Evolutionary conservation across 2,329 filamentous ascomycete species (phyloP).

Genomic region (Fusarium sp.): DNA sequence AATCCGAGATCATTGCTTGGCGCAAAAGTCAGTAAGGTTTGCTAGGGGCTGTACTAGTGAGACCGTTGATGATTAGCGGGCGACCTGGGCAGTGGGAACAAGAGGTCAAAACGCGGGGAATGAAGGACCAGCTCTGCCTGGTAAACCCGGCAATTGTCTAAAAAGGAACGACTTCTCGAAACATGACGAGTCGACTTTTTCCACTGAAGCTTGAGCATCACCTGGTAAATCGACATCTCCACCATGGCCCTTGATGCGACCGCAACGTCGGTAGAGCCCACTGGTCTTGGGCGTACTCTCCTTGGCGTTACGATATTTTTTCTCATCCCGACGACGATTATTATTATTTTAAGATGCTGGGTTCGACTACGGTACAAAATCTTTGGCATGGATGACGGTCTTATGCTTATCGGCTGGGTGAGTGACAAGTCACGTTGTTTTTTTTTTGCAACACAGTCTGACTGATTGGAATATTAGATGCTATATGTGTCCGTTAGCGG

Average conservation of each 20-base stretch:
- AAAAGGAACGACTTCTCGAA: too few relatives aligned
- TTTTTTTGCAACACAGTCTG: not conserved
- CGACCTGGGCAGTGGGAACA: not conserved
- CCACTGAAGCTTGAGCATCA: too few relatives aligned
- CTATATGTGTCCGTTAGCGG: slow-evolving; percentile 21
- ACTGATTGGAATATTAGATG: not conserved
- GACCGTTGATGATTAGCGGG: not conserved
- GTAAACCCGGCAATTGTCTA: too few relatives aligned
- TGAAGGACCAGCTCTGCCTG: not conserved
- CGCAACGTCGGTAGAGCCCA: slow-evolving; percentile 12
- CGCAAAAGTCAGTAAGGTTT: not conserved
- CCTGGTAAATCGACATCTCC: not conserved
- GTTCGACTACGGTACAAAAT: slow-evolving; percentile 7
- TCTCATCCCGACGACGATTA: not conserved
- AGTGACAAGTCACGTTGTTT: not conserved
- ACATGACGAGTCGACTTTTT: too few relatives aligned
- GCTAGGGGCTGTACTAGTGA: not conserved
- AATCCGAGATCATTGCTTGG: not conserved
- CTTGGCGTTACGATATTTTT: slow-evolving; percentile 21
- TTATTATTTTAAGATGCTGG: slow-evolving; percentile 19
- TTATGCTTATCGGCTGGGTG: slow-evolving; percentile 41
- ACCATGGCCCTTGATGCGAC: slow-evolving; percentile 21
- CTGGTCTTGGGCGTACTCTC: slow-evolving; percentile 22
- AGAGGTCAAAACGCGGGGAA: not conserved
- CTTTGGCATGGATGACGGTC: slow-evolving; percentile 32